Conservation (phyloP, 768 basidiomycete genomes). For the Xerocomellus chrysenteron region DNA sequence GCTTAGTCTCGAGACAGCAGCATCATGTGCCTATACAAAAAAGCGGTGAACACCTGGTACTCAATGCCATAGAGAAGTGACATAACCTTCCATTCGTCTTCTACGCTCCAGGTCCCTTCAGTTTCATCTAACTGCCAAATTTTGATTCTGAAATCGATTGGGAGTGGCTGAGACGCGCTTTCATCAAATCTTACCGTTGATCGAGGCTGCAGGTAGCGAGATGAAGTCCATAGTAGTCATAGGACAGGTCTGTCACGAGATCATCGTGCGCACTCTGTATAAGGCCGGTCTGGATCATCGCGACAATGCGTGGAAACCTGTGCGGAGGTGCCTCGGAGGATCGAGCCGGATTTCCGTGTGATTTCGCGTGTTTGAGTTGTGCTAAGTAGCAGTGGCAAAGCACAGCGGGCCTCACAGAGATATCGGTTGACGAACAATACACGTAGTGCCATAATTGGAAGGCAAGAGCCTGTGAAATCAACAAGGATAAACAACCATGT, state of each 20-base stretch:
- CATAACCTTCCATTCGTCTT: conserved; percentile 90
- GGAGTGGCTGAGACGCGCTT: conserved; percentile 9
- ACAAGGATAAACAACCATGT: conserved; percentile 17
- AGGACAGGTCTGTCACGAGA: conserved; percentile 81
- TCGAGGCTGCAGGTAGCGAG: conserved; percentile 82
- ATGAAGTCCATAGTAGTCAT: conserved; percentile 86
- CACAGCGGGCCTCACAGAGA: neutral
- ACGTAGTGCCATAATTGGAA: conserved; percentile 1
- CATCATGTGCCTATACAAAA: conserved; percentile 84
- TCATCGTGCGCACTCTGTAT: conserved; percentile 78
- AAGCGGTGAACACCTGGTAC: neutral
- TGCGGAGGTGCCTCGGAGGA: neutral
- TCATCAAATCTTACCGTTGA: conserved; percentile 54
- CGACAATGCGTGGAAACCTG: neutral
- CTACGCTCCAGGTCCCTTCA: conserved; percentile 71
- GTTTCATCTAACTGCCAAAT: conserved; percentile 77
- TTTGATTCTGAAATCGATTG: conserved; percentile 56
- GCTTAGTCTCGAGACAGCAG: conserved; percentile 75
- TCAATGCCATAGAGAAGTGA: neutral
- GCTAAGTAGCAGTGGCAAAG: neutral
- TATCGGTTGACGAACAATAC: neutral
- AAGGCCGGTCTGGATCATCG: conserved; percentile 78
- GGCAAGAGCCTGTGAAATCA: conserved; percentile 16
- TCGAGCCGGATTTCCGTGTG: neutral
- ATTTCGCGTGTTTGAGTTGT: neutral